Evolutionary conservation across 257 asterid genomes (phyloP).

Genomic region (Solanum chilense): DNA sequence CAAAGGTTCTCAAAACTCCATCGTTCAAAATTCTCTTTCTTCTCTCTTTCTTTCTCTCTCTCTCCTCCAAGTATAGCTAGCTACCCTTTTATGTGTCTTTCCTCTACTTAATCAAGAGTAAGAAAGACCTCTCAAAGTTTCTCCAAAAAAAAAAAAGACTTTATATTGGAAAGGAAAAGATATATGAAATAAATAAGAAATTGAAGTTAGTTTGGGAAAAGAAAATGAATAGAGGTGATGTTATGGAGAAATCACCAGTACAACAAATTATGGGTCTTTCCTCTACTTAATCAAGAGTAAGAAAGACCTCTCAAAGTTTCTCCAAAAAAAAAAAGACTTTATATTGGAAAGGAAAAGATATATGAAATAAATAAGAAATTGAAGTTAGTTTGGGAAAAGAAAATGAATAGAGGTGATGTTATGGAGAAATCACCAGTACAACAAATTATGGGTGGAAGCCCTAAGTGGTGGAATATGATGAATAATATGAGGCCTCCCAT

Average conservation of each 20-base stretch:
- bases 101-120: constrained; percentile 45
- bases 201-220: background rate
- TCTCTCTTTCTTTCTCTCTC: background rate
- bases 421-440: constrained; percentile 50
- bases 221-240: constrained; percentile 45
- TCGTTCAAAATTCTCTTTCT: constrained; percentile 7
- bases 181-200: background rate
- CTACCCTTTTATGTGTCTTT: background rate
- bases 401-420: constrained; percentile 46
- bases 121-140: constrained; percentile 34
- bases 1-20: constrained; percentile 31
- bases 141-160: constrained; percentile 15
- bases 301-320: too few relatives aligned
- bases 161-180: constrained; percentile 19
- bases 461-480: constrained; percentile 45
- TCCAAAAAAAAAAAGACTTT: constrained; percentile 26
- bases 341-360: constrained; percentile 17
- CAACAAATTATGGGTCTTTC: constrained; percentile 52
- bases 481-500: constrained; percentile 28
- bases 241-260: constrained; percentile 43
- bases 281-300: too few relatives aligned
- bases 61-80: background rate
- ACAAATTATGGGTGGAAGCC: constrained; percentile 49
- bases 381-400: background rate
- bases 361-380: constrained; percentile 1